Evolutionary conservation across 2,329 filamentous ascomycete species (phyloP), one percentile per base, ranked within the genome.

Genomic region (Clarireedia homoeocarpa): DNA sequence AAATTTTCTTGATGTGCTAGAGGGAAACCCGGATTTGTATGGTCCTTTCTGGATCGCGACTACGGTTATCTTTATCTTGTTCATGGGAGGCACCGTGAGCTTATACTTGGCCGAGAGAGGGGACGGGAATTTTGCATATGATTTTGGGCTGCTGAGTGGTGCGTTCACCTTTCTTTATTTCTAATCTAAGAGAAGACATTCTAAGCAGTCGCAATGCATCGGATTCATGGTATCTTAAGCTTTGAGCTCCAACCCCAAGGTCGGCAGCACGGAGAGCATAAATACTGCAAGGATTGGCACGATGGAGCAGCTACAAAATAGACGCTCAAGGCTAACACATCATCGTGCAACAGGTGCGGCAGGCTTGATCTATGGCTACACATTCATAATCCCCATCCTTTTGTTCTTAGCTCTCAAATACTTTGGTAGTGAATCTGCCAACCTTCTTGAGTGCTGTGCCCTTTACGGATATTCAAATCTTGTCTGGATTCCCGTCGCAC

Each of bases 1-100:
- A 57, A 96, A 96, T 77, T 99, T 99, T 74, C 85, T 99, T 61
- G 94, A 99, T 69, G 90, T 97, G 38, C 81, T 99, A 27, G 94
- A 99, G 70, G 94, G 94, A 20, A 97, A 97, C 71, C 89, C 94
- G 1, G 94, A 99, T 69, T 76, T 99, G 36, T 99, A 99, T 76
- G 92, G 92, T 1, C 94, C 94, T 1, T 91, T 97, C 70, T 99
- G 94, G 94, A 97, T 99, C 74, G 94, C 94, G 9, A 97, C 94
- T 0, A 97, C 94, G 0, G 94, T 99, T 9, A 86, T 99, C 12
- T 81, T 99, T 61, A 97, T 99, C 58, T 75, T 99, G 34, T 99
- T 99, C 73, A 72, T 99, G 46, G 94, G 92, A 1, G 94, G 94
- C 12, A 97, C 94, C 0, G 96, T 99, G 62, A 95, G 86, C 69